A percentile compares a stretch with the other conserved stretches of the same genome.
phyloP scores from a whole-genome alignment of 768 basidiomycete species.

The Pisolithus orientalis region DNA sequence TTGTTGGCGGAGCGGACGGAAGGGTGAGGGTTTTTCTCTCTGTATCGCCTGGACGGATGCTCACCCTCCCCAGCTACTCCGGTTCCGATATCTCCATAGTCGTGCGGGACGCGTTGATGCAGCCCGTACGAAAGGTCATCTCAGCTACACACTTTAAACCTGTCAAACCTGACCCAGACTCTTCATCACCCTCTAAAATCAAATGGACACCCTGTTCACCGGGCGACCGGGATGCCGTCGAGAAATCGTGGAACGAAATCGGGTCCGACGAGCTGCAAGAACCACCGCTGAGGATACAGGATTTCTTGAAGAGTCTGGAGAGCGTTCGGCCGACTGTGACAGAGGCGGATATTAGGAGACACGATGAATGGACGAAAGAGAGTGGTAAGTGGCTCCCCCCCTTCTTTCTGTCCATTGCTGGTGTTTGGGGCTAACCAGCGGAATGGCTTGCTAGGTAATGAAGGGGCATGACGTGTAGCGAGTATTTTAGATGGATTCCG shows the following conservation, averaged over 20 bases:
- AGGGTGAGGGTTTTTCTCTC: conserved; percentile 39
- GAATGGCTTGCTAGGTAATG: conserved; percentile 16
- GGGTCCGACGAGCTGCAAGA: conserved; percentile 87
- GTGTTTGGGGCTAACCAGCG: neutral
- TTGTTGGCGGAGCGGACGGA: conserved; percentile 81
- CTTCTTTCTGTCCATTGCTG: neutral
- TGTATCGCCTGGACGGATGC: neutral
- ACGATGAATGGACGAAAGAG: conserved; percentile 81
- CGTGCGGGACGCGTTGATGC: conserved; percentile 97
- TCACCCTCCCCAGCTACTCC: conserved; percentile 51
- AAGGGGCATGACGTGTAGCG: conserved; percentile 21
- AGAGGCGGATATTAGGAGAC: conserved; percentile 76
- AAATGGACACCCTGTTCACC: conserved; percentile 98
- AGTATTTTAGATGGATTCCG: too few species aligned
- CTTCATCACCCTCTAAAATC: conserved; percentile 17
- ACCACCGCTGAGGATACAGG: conserved; percentile 68
- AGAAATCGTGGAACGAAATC: conserved; percentile 87
- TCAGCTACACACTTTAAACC: conserved; percentile 92
- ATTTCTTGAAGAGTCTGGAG: conserved; percentile 78
- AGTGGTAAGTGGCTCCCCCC: conserved; percentile 47
- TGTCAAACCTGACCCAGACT: conserved; percentile 23
- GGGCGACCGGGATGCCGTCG: conserved; percentile 76
- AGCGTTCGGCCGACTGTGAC: conserved; percentile 85
- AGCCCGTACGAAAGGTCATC: conserved; percentile 94
- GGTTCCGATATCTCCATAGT: conserved; percentile 94